Conservation (phyloP, 257 asterid species). For the Salvia miltiorrhiza region DNA sequence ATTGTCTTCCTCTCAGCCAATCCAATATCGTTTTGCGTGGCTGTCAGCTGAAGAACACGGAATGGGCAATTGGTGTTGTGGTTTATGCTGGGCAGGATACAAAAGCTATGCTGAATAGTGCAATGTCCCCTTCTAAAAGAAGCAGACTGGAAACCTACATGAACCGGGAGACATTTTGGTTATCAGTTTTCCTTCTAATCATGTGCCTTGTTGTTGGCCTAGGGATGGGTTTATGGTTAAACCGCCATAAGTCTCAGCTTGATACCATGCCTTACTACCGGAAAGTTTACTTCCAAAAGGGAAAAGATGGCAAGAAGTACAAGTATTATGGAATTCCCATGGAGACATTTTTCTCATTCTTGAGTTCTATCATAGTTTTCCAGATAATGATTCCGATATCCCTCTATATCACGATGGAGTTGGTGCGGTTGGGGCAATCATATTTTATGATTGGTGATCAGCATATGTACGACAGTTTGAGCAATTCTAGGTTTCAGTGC, state of each 20-base stretch:
- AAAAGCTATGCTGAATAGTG: slow-evolving; percentile 96
- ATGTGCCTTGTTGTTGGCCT: slow-evolving; percentile 85
- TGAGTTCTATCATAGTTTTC: slow-evolving; percentile 94
- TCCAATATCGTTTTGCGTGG: slow-evolving; percentile 95
- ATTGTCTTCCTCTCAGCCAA: slow-evolving; percentile 73
- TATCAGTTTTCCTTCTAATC: slow-evolving; percentile 77
- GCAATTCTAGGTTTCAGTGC: slow-evolving; percentile 93
- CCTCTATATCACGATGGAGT: slow-evolving; percentile 97
- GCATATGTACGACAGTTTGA: slow-evolving; percentile 71
- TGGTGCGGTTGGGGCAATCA: slow-evolving; percentile 96
- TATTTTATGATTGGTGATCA: slow-evolving; percentile 96
- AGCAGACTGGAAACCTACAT: slow-evolving; percentile 93
- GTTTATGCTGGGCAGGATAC: slow-evolving; percentile 98
- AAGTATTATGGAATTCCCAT: slow-evolving; percentile 85
- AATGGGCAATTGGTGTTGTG: slow-evolving; percentile 91
- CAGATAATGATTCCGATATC: slow-evolving; percentile 99
- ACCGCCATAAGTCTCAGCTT: slow-evolving; percentile 59
- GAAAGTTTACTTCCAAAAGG: slow-evolving; percentile 53
- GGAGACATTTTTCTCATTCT: slow-evolving; percentile 90
- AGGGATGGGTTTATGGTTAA: slow-evolving; percentile 94
- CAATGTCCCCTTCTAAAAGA: slow-evolving; percentile 84
- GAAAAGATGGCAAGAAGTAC: slow-evolving; percentile 54
- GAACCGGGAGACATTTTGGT: slow-evolving; percentile 95
- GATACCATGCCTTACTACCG: slow-evolving; percentile 86
- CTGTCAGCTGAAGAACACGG: slow-evolving; percentile 97